Evolutionary conservation across 805 yeast genomes (phyloP), one percentile per base, ranked within the genome.

Genomic region (Lachancea waltii): DNA sequence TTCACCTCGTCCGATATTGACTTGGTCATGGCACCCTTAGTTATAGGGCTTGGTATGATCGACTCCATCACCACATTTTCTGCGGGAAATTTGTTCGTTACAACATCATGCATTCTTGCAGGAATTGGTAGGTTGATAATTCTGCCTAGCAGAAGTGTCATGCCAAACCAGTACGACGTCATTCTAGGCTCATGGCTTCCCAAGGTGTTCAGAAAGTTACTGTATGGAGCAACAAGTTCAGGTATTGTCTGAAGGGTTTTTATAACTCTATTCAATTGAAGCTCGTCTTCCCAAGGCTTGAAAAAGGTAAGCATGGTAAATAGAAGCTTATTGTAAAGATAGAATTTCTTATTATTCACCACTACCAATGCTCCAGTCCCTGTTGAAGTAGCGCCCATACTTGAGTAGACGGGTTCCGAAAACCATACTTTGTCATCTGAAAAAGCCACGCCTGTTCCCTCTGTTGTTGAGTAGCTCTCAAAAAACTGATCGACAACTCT

Each of bases 131-230:
- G 48, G 20, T 69, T 67, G n/a, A 85, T 68, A 5, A 84, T 67
- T 41, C 76, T 74, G 1, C 79, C 68, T 31, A 80, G 62, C 2
- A 85, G 57, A 18, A 80, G 64, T 1, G 85, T 73, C 59, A 75
- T 81, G 6, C 92, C 83, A 33, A 86, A 68, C 87, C 94, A 89
- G 64, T 82, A 85, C 9, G 90, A 79, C 1, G 90, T 69, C 40
- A 82, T 63, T 34, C 79, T 75, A 0, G 97, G 95, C 44, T 84
- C 94, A 53, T 84, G 81, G 14, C 77, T 66, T 14, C 89, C 87
- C 38, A 79, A 77, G 3, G 79, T 72, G 2, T 74, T 69, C 10
- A 78, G 51, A 62, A 77, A 70, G 40, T 71, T 65, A 46, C 77
- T 69, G 48, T 81, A 89, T 1, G 87, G 83, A 1, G 85, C 78